Evolutionary conservation across 2,329 filamentous ascomycete genomes (phyloP).

Genomic region (Diaporthe sp.): DNA sequence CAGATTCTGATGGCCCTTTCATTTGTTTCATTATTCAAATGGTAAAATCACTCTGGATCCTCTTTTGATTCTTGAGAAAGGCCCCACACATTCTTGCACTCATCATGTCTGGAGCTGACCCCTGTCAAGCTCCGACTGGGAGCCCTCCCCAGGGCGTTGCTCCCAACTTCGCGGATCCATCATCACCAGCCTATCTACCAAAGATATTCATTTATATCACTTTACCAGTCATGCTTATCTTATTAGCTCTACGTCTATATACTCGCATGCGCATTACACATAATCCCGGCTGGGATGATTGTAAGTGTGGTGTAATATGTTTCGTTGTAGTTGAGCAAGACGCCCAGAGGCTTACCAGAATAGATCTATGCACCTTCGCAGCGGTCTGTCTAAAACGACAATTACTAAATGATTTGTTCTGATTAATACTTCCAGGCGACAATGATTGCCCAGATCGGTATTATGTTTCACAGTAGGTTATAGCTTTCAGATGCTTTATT

Average conservation of each 20-base stretch:
- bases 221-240: neutral
- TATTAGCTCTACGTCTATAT: neutral
- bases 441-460: neutral
- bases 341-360: neutral
- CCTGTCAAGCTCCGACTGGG: neutral
- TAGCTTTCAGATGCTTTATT: neutral
- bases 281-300: neutral
- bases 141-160: neutral
- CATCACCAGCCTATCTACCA: neutral
- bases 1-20: neutral
- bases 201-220: neutral
- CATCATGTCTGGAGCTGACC: neutral
- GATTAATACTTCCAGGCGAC: neutral
- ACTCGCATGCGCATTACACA: neutral
- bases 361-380: neutral
- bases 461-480: neutral
- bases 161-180: neutral
- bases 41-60: neutral
- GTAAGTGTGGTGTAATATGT: neutral
- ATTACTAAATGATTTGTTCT: too few species aligned
- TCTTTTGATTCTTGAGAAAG: too few species aligned
- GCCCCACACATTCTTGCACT: neutral
- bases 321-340: fast-evolving
- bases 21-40: neutral
- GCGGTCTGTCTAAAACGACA: neutral